Conservation (phyloP, 2,329 filamentous ascomycete genomes). For the Fusarium concolor region DNA sequence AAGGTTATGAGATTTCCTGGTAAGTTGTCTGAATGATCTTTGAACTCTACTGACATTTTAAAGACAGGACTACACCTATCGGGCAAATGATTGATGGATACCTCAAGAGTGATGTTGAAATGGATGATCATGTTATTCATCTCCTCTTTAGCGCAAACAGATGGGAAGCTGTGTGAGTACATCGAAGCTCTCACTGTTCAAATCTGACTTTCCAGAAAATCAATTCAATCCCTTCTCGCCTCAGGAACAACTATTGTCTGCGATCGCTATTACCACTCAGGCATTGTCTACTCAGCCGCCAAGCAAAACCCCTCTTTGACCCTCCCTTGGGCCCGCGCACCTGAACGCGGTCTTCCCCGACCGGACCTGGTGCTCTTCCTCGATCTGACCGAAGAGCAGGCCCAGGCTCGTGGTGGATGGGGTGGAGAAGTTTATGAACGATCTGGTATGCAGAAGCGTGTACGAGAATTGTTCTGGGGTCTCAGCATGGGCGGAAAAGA, state of each 20-base stretch:
- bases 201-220: conserved; percentile 53
- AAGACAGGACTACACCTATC: conserved; percentile 85
- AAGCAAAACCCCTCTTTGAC: conserved; percentile 79
- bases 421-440: conserved; percentile 91
- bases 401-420: conserved; percentile 83
- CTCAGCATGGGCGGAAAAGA: conserved; percentile 61
- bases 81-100: conserved; percentile 90
- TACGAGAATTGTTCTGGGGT: conserved; percentile 78
- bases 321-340: conserved; percentile 83
- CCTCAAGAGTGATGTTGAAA: conserved; percentile 75
- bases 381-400: conserved; percentile 79
- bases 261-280: conserved; percentile 95
- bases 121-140: conserved; percentile 91
- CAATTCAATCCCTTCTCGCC: conserved; percentile 66
- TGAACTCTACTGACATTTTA: conserved; percentile 10
- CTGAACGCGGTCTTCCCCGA: conserved; percentile 86
- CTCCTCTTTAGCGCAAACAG: conserved; percentile 91
- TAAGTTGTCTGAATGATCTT: conserved; percentile 48
- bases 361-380: conserved; percentile 92
- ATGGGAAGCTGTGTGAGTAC: conserved; percentile 76
- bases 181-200: background rate
- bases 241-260: conserved; percentile 81
- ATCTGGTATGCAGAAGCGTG: conserved; percentile 81
- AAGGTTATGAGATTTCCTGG: conserved; percentile 69
- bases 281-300: conserved; percentile 91